phyloP scores from a whole-genome alignment of 306 rosid genomes.

The Carpinus viminea region DNA sequence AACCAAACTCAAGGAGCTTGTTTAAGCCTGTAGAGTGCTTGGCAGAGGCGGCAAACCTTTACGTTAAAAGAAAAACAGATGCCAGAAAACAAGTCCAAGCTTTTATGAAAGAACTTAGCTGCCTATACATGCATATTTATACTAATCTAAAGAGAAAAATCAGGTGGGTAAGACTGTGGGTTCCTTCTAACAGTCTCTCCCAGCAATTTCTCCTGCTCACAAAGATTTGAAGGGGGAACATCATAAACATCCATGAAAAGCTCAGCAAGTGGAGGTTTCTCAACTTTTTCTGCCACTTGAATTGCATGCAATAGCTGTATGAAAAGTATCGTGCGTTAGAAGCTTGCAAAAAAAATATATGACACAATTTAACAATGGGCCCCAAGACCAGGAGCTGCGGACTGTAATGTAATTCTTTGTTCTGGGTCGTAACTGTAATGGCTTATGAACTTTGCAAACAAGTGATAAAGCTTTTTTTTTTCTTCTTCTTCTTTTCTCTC shows the following conservation, averaged over 20 bases:
- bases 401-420: neutral
- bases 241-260: constrained; percentile 80
- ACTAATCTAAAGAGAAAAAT: constrained; percentile 46
- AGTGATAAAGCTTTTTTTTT: neutral
- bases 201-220: constrained; percentile 69
- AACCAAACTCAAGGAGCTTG: too few species aligned
- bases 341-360: neutral
- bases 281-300: constrained; percentile 80
- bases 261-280: constrained; percentile 72
- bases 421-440: neutral
- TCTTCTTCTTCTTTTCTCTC: neutral
- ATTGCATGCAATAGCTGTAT: constrained; percentile 71
- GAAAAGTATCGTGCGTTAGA: constrained; percentile 24
- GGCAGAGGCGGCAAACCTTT: neutral
- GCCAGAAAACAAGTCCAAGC: neutral
- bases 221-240: constrained; percentile 65
- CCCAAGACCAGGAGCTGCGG: neutral
- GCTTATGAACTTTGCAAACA: neutral
- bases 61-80: neutral
- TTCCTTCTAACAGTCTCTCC: constrained; percentile 60
- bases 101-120: constrained; percentile 4
- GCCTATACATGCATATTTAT: neutral
- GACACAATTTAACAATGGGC: neutral
- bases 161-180: constrained; percentile 61
- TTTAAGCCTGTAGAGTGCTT: too few species aligned